Base-by-base conservation (phyloP, 768 basidiomycete genomes). In the Tylopilus rubrobrunneus region DNA sequence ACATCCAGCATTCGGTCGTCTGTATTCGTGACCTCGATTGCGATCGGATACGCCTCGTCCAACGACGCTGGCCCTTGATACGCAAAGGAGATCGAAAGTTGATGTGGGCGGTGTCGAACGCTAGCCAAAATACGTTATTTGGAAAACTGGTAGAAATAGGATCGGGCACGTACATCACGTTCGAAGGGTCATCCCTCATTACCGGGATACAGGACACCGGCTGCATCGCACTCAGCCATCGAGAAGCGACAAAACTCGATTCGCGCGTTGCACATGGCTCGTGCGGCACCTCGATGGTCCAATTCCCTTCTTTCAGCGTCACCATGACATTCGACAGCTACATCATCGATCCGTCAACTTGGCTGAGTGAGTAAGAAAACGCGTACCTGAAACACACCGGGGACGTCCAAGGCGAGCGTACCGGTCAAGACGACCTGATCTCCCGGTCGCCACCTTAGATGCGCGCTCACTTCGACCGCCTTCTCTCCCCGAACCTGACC, bases 31-130 rank as follows among this genome's bases (percentile, higher is more conserved):
- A 96, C 76, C 43, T 82, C 76, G 40, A 98, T 74, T 11, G 67
- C 65, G 59, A 98, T 85, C 0, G 88, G 85, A 62, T 88, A 90
- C 43, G 80, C 77, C 67, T 97, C 95, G 56, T 89, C 85, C 34
- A 96, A 68, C 66, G 86, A 89, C 1, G 91, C 92, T 0, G 89
- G 87, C 2, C 78, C 67, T 0, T 78, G 71, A 53, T 92, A 85
- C 1, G 74, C 67, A 43, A 94, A 65, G 0, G 74, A 71, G 19
- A 90, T 71, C 4, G 69, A 60, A 4, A 96, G 61, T 0, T 69
- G 67, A 56, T 90, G 89, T 0, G 84, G 77, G 19, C 80, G 80
- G 57, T 85, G 78, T 46, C 78, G 82, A 40, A 89, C 78, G 21
- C 86, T 89, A 36, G 37, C 41, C 52, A 45, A 55, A 57, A 56